Evolutionary conservation across 805 yeast species (phyloP), one percentile per base, ranked within the genome.

Genomic region (Nakazawaea anatomiae): DNA sequence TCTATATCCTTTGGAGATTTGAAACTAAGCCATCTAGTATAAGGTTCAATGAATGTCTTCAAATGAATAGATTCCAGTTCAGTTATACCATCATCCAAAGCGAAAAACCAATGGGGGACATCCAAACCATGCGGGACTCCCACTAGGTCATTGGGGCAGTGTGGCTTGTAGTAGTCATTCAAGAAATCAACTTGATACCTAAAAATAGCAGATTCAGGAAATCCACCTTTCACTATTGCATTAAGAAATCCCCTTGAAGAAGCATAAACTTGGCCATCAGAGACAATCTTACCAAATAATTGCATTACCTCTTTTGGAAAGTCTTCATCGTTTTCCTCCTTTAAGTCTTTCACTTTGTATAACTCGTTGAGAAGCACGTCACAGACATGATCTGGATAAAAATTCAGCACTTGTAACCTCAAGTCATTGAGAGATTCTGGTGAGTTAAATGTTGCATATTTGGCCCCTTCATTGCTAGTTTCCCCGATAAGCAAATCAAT

Each of bases 61-160:
- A 48, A 31, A 30, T 48, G 51, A 5, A 27, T 25, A 1, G 51
- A 35, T 51, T 71, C 75, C 7, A 60, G 58, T 11, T 54, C 61
- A 0, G 57, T 55, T 47, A 61, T 60, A 5, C 64, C 66, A 28
- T 60, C 63, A 40, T 58, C 54, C 32, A 63, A 38, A 31, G 53
- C 55, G 48, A 60, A 65, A 54, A 66, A 69, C 75, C 75, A 71
- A 42, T 69, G 50, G 8, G 66, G 55, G 42, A 60, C 55, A 50
- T 70, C 75, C 29, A 60, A 60, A 3, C 64, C 72, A 55, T 71
- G 75, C 10, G 71, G 68, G 36, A 69, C 73, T n/a, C 63, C 63
- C 25, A 47, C 36, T 10, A 52, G 41, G 46, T 59, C 55, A 39
- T 55, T 53, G 27, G 63, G 54, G 61, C 47, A 44, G 52, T 53